A percentile compares a stretch with the other conserved stretches of the same genome.
Evolutionary conservation across 495 filamentous ascomycete genomes (phyloP).

Genomic region (Hypoxylon fragiforme): DNA sequence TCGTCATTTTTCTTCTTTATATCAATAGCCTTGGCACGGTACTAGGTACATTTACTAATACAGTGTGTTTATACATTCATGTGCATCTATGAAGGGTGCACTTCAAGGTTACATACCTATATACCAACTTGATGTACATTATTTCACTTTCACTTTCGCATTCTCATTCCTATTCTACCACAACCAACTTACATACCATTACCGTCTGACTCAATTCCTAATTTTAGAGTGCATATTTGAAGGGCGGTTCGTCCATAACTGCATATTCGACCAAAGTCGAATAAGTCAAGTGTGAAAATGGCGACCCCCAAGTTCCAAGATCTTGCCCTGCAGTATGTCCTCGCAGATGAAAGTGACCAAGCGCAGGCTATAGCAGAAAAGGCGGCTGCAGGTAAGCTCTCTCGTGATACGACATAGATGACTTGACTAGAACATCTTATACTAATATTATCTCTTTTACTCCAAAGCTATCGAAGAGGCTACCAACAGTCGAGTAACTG

Average conservation of each 20-base stretch:
- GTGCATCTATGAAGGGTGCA: too few relatives aligned
- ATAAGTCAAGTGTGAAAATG: slow-evolving; percentile 34
- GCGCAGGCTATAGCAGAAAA: slow-evolving; percentile 42
- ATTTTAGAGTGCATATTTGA: too few relatives aligned
- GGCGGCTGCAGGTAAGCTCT: slow-evolving; percentile 43
- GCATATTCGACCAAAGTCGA: slow-evolving; percentile 8
- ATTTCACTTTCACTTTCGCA: too few relatives aligned
- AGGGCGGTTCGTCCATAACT: too few relatives aligned
- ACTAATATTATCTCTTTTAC: slow-evolving; percentile 17
- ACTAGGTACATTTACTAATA: background rate
- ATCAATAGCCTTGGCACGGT: too few relatives aligned
- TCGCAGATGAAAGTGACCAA: slow-evolving; percentile 45
- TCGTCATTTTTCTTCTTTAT: slow-evolving; percentile 27
- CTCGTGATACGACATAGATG: background rate
- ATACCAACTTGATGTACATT: too few relatives aligned
- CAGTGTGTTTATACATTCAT: too few relatives aligned
- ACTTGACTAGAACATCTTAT: background rate
- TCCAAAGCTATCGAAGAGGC: slow-evolving; percentile 45
- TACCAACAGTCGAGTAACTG: slow-evolving; percentile 42
- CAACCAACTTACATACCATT: too few relatives aligned
- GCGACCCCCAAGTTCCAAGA: slow-evolving; percentile 46
- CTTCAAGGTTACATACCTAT: too few relatives aligned
- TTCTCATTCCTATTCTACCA: too few relatives aligned
- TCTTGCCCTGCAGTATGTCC: slow-evolving; percentile 53
- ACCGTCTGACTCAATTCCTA: too few relatives aligned